phyloP scores from a whole-genome alignment of 2,329 filamentous ascomycete genomes.

The Pseudogymnoascus sp. region DNA sequence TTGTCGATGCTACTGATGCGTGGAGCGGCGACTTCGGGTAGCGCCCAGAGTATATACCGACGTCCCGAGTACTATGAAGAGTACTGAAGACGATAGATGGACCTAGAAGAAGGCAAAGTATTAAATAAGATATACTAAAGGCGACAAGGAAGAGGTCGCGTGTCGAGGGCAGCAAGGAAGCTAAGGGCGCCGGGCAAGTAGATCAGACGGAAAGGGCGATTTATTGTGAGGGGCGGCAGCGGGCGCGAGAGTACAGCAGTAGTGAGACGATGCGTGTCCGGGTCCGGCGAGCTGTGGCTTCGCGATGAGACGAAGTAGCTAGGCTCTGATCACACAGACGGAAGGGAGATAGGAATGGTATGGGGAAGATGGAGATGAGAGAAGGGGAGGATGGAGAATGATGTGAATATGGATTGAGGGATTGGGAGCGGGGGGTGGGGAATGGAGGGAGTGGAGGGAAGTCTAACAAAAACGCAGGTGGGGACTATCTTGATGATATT shows the following conservation, averaged over 20 bases:
- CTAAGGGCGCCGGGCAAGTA: not conserved
- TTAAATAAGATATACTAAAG: not conserved
- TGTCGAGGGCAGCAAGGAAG: not conserved
- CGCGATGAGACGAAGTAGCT: not conserved
- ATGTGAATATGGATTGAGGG: not conserved
- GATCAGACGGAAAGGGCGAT: not conserved
- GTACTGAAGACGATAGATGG: not conserved
- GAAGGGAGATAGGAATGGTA: not conserved
- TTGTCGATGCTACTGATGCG: not conserved
- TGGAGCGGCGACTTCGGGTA: not conserved
- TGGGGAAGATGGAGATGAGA: not conserved
- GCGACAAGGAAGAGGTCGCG: not conserved
- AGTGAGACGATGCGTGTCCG: slow-evolving; percentile 1
- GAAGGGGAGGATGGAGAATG: not conserved
- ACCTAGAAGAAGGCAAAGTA: not conserved
- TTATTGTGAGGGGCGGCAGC: not conserved
- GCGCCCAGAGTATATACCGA: not conserved
- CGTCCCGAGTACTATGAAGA: not conserved
- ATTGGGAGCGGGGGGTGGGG: not conserved
- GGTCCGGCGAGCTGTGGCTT: not conserved
- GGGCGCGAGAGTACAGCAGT: not conserved
- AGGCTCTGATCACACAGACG: not conserved
- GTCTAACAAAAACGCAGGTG: not conserved
- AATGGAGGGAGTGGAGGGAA: not conserved
- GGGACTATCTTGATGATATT: slow-evolving; percentile 8